Evolutionary conservation across 495 filamentous ascomycete genomes (phyloP), one percentile per base, ranked within the genome.

Genomic region (Hypomontagnella monticulosa): DNA sequence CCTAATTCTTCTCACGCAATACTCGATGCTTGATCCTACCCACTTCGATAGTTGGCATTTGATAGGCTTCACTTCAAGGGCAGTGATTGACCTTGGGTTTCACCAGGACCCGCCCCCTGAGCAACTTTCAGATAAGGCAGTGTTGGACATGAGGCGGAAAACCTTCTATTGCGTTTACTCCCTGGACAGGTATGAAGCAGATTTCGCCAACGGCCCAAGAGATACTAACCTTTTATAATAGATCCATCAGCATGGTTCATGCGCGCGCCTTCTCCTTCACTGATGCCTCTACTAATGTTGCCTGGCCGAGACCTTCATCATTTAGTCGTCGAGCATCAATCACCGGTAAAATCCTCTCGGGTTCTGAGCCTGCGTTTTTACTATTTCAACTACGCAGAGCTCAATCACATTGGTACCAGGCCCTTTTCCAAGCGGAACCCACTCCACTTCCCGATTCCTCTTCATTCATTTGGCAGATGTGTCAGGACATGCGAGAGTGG

Each of bases 41-140:
- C 93, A 93, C 71, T 96, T 97, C 71, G 91, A 95, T 57, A 90
- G 88, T 69, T 97, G 94, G 92, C 91, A 92, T 57, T 74, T 97
- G 50, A 89, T 96, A 51, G 94, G 93, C 20, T 91, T 93, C 71
- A 92, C 93, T 12, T 90, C 89, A 38, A 85, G 93, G 49, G 91
- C 89, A 16, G 88, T 92, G 70, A 82, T 96, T 32, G 94, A 98
- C 78, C 78, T 97, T 16, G 94, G 94, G 2, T 83, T 94, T 42
- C 94, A 97, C 72, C 92, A 97, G 73, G 93, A 97, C 55, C 90
- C 91, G 0, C 85, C 89, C n/a, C 79, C 85, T 40, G 86, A 87
- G 55, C 79, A 86, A 12, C 64, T 85, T 11, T 80, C 84, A 27
- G 83, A 89, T 51, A 83, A 84, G 47, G 77, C 87, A 9, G 85